phyloP scores from a whole-genome alignment of 768 basidiomycete genomes.

The Trametopsis cervina region DNA sequence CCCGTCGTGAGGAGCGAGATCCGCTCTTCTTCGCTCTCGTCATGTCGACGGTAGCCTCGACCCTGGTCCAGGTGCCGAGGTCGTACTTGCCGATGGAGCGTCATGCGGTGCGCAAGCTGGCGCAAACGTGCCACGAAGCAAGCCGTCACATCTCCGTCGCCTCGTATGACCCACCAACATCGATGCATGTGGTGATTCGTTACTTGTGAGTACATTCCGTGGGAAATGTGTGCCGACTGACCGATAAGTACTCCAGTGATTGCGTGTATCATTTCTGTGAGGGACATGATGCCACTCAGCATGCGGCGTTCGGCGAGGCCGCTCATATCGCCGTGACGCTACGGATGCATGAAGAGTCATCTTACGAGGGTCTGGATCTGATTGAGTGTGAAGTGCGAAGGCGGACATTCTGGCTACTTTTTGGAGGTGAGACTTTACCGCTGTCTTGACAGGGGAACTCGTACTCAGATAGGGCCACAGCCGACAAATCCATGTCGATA shows the following conservation, averaged over 20 bases:
- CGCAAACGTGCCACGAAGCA: constrained; percentile 76
- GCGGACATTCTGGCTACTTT: constrained; percentile 83
- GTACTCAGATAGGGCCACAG: constrained; percentile 29
- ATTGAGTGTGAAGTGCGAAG: constrained; percentile 86
- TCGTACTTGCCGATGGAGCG: constrained; percentile 87
- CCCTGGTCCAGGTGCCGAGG: constrained; percentile 82
- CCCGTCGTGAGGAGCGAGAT: constrained; percentile 75
- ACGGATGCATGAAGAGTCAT: constrained; percentile 81
- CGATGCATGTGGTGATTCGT: constrained; percentile 79
- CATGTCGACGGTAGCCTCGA: constrained; percentile 83
- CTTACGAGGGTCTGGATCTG: constrained; percentile 76
- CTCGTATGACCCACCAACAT: constrained; percentile 78
- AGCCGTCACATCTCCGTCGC: constrained; percentile 75
- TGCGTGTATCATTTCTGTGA: constrained; percentile 86
- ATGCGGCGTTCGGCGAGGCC: constrained; percentile 84
- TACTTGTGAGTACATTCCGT: constrained; percentile 65
- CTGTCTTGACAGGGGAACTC: constrained; percentile 1
- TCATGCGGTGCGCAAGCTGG: constrained; percentile 76
- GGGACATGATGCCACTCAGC: constrained; percentile 80
- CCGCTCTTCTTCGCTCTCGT: constrained; percentile 89
- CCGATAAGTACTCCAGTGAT: constrained; percentile 42
- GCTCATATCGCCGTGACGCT: constrained; percentile 77
- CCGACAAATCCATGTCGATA: constrained; percentile 88
- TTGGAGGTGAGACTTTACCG: constrained; percentile 55
- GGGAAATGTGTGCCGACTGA: too few species aligned